A percentile compares a stretch with the other conserved stretches of the same genome.
Conservation (phyloP, 192 early-diverging fungal species). For the Coemansia sp. region DNA sequence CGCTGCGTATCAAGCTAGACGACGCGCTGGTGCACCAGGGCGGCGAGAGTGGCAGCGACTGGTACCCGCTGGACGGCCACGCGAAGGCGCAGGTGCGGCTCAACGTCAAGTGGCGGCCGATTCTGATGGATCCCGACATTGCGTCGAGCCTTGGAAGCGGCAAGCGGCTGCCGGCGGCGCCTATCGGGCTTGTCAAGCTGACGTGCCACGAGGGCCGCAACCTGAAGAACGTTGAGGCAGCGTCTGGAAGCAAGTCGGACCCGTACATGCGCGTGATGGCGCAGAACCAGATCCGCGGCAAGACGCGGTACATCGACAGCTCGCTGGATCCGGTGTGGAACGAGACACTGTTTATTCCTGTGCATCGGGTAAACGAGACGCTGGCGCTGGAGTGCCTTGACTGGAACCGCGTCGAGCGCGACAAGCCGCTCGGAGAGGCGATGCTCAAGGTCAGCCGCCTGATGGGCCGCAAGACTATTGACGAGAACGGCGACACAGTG, state of each 20-base stretch:
- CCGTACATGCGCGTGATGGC: constrained; percentile 82
- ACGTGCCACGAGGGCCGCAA: constrained; percentile 71
- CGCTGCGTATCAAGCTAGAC: constrained; percentile 40
- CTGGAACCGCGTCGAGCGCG: constrained; percentile 81
- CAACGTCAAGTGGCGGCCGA: constrained; percentile 77
- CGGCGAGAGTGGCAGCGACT: constrained; percentile 58
- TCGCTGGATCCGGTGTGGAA: constrained; percentile 90
- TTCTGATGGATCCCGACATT: constrained; percentile 69
- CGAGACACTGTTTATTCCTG: constrained; percentile 82
- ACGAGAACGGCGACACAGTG: constrained; percentile 43
- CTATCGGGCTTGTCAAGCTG: constrained; percentile 78
- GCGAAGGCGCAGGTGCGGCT: constrained; percentile 59
- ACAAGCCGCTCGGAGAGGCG: constrained; percentile 79
- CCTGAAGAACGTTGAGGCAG: constrained; percentile 81
- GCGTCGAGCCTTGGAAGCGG: constrained; percentile 51
- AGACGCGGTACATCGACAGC: constrained; percentile 78
- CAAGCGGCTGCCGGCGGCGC: constrained; percentile 53
- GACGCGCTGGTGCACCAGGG: constrained; percentile 49
- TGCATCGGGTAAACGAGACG: constrained; percentile 71
- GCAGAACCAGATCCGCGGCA: constrained; percentile 61
- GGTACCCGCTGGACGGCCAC: constrained; percentile 61
- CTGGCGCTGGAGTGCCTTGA: constrained; percentile 82
- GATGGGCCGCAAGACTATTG: constrained; percentile 40
- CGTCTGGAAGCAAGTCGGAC: constrained; percentile 80
- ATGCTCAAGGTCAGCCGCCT: constrained; percentile 60